Percentiles rank a stretch among this genome's conserved stretches.
Conservation (phyloP, 371 early-diverging fungal species). For the Mortierella sp. region DNA sequence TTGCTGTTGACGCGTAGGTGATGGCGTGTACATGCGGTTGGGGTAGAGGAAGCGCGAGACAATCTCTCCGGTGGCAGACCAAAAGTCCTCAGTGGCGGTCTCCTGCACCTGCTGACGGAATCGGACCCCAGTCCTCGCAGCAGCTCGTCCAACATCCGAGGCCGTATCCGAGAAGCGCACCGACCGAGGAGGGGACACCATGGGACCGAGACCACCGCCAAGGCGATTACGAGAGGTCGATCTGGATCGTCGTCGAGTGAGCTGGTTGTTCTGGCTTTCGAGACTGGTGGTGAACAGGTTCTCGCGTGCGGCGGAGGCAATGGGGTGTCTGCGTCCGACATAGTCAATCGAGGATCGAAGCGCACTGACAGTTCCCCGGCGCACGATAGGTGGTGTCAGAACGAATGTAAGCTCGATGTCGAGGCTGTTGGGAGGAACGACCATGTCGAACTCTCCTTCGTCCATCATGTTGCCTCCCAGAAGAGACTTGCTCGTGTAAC, state of each 20-base stretch:
- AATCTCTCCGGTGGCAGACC: neutral
- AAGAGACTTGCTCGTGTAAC: slow-evolving; percentile 11
- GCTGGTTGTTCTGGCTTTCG: neutral
- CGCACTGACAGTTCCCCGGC: neutral
- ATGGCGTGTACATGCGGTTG: slow-evolving; percentile 7
- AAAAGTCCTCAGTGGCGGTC: neutral
- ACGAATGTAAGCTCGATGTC: slow-evolving; percentile 34
- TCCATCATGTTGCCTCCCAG: slow-evolving; percentile 19
- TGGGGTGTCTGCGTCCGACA: slow-evolving; percentile 2
- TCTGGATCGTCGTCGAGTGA: neutral
- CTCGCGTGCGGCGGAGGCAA: neutral
- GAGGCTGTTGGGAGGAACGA: slow-evolving; percentile 34
- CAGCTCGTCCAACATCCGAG: neutral
- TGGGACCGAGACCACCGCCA: neutral
- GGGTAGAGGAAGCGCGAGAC: slow-evolving; percentile 22
- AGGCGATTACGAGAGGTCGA: neutral
- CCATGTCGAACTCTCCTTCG: slow-evolving; percentile 29
- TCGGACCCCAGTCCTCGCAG: neutral
- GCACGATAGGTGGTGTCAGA: slow-evolving; percentile 3
- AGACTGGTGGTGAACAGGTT: neutral
- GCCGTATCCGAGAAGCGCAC: neutral
- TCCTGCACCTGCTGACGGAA: slow-evolving; percentile 2
- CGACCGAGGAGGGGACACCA: neutral
- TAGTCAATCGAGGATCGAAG: neutral
- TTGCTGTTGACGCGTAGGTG: neutral